phyloP scores from a whole-genome alignment of 1,284 basidiomycete species.

The Cryptococcus jaspeensis region DNA sequence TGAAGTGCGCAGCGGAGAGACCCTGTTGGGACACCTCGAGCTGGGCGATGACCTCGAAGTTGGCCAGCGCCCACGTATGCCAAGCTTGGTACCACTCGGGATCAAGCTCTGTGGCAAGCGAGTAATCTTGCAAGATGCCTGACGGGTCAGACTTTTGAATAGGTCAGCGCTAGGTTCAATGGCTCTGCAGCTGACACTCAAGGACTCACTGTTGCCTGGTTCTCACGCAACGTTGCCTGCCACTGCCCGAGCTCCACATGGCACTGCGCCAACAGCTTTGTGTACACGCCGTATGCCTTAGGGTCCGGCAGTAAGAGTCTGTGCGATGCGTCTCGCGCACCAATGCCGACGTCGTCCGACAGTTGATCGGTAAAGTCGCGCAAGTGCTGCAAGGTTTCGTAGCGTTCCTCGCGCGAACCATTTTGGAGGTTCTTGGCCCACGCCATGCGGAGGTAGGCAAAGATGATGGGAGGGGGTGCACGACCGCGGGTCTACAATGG shows the following conservation, averaged over 20 bases:
- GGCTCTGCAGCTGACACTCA: not conserved
- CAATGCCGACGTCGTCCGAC: constrained; percentile 69
- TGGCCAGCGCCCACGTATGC: constrained; percentile 98
- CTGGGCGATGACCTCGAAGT: constrained; percentile 90
- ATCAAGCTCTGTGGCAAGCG: constrained; percentile 87
- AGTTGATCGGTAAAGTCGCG: constrained; percentile 79
- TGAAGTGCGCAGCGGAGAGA: constrained; percentile 68
- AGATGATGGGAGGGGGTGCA: constrained; percentile 93
- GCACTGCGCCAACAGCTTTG: constrained; percentile 88
- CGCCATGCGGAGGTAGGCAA: constrained; percentile 94
- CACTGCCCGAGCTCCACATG: constrained; percentile 97
- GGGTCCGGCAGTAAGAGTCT: constrained; percentile 57
- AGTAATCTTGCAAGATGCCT: constrained; percentile 81
- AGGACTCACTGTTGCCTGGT: constrained; percentile 66
- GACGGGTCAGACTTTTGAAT: constrained; percentile 65
- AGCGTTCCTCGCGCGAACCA: constrained; percentile 27
- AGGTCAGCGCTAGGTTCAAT: not conserved
- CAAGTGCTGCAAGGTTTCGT: constrained; percentile 78
- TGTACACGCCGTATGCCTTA: constrained; percentile 69
- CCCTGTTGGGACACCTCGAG: constrained; percentile 72
- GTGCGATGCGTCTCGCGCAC: constrained; percentile 55
- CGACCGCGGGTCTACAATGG: constrained; percentile 59
- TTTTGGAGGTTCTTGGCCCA: constrained; percentile 72
- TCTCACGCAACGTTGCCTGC: constrained; percentile 75
- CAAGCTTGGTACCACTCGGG: constrained; percentile 97